phyloP scores from a whole-genome alignment of 1,284 basidiomycete species.

The Boletus smithii region DNA sequence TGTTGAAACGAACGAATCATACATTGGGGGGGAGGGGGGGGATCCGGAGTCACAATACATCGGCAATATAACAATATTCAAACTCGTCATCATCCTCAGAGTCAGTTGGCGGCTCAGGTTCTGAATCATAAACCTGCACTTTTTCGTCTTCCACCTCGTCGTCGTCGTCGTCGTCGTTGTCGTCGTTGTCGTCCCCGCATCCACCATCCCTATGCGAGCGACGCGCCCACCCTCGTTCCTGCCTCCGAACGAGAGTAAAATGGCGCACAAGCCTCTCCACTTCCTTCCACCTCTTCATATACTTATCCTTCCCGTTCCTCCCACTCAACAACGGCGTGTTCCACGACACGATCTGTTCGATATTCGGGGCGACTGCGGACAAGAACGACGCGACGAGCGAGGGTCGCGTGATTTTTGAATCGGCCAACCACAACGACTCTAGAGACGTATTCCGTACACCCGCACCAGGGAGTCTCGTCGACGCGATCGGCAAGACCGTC shows the following conservation, averaged over 20 bases:
- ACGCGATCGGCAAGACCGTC: conserved; percentile 17
- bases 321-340: conserved; percentile 29
- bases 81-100: conserved; percentile 29
- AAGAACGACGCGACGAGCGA: conserved; percentile 27
- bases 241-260: conserved; percentile 23
- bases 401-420: conserved; percentile 27
- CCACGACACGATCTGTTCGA: conserved; percentile 29
- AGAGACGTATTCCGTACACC: conserved; percentile 28
- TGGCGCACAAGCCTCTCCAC: conserved; percentile 24
- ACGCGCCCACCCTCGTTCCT: conserved; percentile 22
- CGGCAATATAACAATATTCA: conserved; percentile 23
- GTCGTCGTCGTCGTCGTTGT: neutral
- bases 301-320: conserved; percentile 20
- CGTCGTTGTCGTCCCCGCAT: neutral
- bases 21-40: no score
- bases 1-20: neutral
- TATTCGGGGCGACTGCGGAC: conserved; percentile 29
- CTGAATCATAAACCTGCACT: conserved; percentile 22
- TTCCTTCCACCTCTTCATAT: conserved; percentile 24
- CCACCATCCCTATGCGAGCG: neutral
- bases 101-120: conserved; percentile 22
- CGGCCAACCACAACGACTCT: conserved; percentile 28
- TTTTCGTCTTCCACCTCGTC: conserved; percentile 9
- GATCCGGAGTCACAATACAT: neutral
- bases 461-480: conserved; percentile 13